Base-by-base conservation (phyloP, 495 filamentous ascomycete genomes). In the Aspergillus olivimuriae region DNA sequence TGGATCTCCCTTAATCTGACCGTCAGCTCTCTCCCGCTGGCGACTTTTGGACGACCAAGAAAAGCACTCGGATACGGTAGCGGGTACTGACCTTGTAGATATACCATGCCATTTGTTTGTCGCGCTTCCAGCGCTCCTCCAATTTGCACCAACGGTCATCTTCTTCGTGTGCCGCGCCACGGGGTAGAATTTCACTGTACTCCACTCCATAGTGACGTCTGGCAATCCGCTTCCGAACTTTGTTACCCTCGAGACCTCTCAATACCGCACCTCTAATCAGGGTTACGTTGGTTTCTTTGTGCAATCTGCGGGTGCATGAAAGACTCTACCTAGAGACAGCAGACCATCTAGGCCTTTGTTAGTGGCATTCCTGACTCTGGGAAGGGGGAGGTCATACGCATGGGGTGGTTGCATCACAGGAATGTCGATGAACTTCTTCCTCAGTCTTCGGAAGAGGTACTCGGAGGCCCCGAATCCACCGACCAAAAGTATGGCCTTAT, bases 381-480 rank as follows among this genome's bases (percentile, higher is more conserved):
- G 14, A 19, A 23, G 1, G 8, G 6, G 14, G n/a, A 15, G 3
- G 1, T 63, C 66, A 70, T 74, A 82, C 39, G 77, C 73, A 57
- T 83, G 71, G 34, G 68, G 63, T 1, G 80, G 81, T 41, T 82
- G 78, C 57, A 84, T 68, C 22, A 84, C 66, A 32, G 72, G 61
- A 12, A 81, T 64, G 0, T 55, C 52, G 16, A 65, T 53, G n/a
- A 60, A 57, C 5, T 55, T 42, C 12, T 50, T 54, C 37, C 68
- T 63, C 26, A 87, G 57, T 0, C 75, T 62, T 49, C 73, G 72
- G 45, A 73, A 77, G 32, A 86, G 69, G 53, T 86, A 86, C 46
- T 75, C 76, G 19, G 74, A 82, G 35, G 74, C 69, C n/a, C 83
- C 82, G 44, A 86, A 82, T 0, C 83, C 83, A 3, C 82, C 82